A percentile compares a stretch with the other conserved stretches of the same genome.
Conservation (phyloP, 257 asterid species). For the Avicennia marina region DNA sequence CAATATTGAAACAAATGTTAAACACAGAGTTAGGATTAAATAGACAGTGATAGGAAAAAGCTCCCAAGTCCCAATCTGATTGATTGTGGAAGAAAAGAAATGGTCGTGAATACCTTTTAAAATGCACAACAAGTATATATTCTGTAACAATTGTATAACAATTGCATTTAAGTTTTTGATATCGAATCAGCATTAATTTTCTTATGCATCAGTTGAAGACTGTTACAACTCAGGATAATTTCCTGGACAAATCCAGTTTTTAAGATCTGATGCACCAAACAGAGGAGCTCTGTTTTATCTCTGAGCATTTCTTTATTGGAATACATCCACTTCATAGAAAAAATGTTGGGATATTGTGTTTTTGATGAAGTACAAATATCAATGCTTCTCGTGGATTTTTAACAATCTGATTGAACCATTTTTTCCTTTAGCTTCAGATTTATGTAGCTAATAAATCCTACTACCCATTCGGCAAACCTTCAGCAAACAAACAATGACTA, state of each 20-base stretch:
- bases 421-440: too few relatives aligned
- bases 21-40: neutral
- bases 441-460: too few relatives aligned
- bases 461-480: too few relatives aligned
- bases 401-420: too few relatives aligned
- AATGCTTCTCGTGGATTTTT: too few relatives aligned
- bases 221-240: slow-evolving; percentile 1
- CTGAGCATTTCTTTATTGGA: slow-evolving; percentile 13
- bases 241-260: slow-evolving; percentile 13
- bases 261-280: slow-evolving; percentile 34
- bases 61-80: too few relatives aligned
- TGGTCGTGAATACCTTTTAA: neutral
- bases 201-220: neutral
- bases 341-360: too few relatives aligned
- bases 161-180: neutral
- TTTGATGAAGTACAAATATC: too few relatives aligned
- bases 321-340: slow-evolving; percentile 1
- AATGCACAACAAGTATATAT: neutral
- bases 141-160: neutral
- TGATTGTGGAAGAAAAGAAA: neutral
- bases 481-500: too few relatives aligned
- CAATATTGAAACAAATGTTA: neutral
- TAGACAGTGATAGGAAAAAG: too few relatives aligned
- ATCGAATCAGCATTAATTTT: neutral
- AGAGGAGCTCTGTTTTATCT: slow-evolving; percentile 14